Evolutionary conservation across 495 filamentous ascomycete species (phyloP), one percentile per base, ranked within the genome.

Genomic region (Aspergillus egyptiacus): DNA sequence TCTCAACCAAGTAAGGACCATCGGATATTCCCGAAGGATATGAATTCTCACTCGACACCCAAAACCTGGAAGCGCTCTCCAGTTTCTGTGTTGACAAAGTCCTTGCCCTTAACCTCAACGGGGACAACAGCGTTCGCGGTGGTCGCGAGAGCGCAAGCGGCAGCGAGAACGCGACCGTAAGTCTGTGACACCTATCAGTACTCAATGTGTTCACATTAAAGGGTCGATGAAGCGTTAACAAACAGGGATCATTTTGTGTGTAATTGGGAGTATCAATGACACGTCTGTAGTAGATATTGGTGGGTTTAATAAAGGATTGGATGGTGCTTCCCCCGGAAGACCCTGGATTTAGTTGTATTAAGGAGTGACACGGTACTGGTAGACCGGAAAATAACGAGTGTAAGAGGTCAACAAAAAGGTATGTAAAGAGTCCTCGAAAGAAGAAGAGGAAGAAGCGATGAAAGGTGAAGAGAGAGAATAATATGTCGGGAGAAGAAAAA

Each of bases 1-100:
- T 32, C 35, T 48, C 14, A 17, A 57, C 37, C 6, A 34, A 39
- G 53, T 37, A 55, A 59, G 22, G 15, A 20, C n/a, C 42, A 57
- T 50, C 41, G 50, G 51, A 58, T 35, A 54, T 54, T 33, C n/a
- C n/a, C 20, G 18, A 31, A 20, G 45, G 43, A 50, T 44, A 27
- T 44, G 28, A 23, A 23, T 24, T 28, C 76, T 61, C 64, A 83
- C 72, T 90, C 91, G 43, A 95, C 80, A 58, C 91, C 91, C 38
- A 97, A 76, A 48, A 97, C 82, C 70, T 93, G 83, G 72, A 96
- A 86, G 39, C 89, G 82, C 59, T 90, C 78, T 37, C 82, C 80
- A 9, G 84, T 89, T 45, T 81, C 73, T 35, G 78, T 77, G 71
- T 95, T 86, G 61, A 96, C 79, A 64, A 96, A 95, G 67, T 94